Evolutionary conservation across 139 green algal genomes (phyloP).

Genomic region (Zygnema cylindricum): DNA sequence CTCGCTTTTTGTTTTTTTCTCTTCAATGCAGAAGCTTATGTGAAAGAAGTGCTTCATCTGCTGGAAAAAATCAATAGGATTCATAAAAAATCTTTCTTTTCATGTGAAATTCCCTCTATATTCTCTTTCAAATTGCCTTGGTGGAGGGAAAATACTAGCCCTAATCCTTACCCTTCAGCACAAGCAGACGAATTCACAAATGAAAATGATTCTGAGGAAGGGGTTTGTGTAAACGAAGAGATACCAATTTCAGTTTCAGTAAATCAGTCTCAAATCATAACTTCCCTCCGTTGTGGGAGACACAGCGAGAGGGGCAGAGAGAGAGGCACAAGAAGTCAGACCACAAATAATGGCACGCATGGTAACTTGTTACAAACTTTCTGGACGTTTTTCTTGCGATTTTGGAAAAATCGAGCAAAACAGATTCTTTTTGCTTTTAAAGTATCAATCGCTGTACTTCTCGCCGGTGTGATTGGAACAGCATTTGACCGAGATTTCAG

Average conservation of each 20-base stretch:
- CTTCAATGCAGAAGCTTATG: background rate
- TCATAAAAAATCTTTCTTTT: background rate
- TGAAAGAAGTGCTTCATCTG: background rate
- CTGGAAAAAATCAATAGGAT: background rate
- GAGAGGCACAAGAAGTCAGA: background rate
- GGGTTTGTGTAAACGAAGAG: background rate
- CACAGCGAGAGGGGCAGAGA: background rate
- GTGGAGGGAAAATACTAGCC: background rate
- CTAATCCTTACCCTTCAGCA: background rate
- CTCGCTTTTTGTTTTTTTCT: background rate
- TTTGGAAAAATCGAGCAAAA: background rate
- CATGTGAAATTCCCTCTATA: background rate
- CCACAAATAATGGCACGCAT: background rate
- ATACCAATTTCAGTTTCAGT: background rate
- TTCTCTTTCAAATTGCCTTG: background rate
- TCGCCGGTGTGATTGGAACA: slow-evolving; percentile 3
- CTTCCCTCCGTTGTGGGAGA: background rate
- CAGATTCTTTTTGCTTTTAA: background rate
- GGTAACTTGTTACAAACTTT: background rate
- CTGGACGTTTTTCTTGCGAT: background rate
- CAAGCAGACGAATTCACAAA: background rate
- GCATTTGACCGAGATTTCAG: background rate
- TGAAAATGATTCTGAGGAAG: background rate
- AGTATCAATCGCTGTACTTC: background rate
- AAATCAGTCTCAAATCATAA: background rate